Conservation (phyloP, 2,329 filamentous ascomycete genomes). For the Scedosporium apiospermum region DNA sequence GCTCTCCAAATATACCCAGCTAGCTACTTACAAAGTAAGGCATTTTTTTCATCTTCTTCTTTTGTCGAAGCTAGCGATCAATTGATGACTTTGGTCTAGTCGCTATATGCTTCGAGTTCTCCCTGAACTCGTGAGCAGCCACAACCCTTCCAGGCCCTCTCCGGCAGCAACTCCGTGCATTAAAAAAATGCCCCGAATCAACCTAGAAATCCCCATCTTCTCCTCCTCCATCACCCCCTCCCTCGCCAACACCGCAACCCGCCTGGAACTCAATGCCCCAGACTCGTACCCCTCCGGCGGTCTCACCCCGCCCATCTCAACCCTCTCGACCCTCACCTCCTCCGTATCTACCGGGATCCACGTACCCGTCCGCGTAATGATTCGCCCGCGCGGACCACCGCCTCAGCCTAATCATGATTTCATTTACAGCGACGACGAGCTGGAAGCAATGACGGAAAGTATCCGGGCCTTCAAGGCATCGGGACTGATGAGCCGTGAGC, state of each 20-base stretch:
- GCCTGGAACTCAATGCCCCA: constrained; percentile 44
- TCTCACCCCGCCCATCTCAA: constrained; percentile 35
- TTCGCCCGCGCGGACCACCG: constrained; percentile 36
- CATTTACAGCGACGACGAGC: constrained; percentile 17
- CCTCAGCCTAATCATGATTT: constrained; percentile 5
- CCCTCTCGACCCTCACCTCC: constrained; percentile 22
- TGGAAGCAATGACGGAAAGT: constrained; percentile 30
- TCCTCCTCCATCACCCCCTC: constrained; percentile 29
- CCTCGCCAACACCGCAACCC: constrained; percentile 31
- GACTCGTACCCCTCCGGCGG: constrained; percentile 42
- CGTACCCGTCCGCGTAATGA: constrained; percentile 43
- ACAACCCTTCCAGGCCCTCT: neutral
- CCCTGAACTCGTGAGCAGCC: too few species aligned
- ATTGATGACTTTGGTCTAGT: too few species aligned
- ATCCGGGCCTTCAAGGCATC: constrained; percentile 28
- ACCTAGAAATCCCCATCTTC: constrained; percentile 46
- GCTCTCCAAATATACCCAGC: too few species aligned
- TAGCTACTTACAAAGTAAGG: too few species aligned
- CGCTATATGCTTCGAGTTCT: too few species aligned
- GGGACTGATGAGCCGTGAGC: constrained; percentile 24
- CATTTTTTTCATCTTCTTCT: too few species aligned
- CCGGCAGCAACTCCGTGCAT: neutral
- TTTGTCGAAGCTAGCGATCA: too few species aligned
- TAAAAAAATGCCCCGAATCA: neutral
- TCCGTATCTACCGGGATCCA: constrained; percentile 2